Conservation (phyloP, 73 alveolate species). For the Urostyla sp. region DNA sequence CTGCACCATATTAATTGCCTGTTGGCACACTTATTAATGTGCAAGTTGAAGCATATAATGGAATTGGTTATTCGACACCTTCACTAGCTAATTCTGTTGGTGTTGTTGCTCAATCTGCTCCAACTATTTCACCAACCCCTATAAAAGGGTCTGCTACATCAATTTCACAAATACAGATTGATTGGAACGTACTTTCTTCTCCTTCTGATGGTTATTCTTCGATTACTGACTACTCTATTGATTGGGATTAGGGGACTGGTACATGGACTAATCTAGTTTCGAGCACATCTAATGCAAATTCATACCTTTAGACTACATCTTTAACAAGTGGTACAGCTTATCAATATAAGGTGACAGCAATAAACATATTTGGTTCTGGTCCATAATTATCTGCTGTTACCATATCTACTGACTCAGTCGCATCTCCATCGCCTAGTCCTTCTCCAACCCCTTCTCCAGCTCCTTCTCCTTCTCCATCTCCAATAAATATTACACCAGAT, state of each 20-base stretch:
- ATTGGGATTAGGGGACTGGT: slow-evolving; percentile 62
- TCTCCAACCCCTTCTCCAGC: too few relatives aligned
- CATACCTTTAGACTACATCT: slow-evolving; percentile 3
- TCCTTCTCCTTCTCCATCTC: too few relatives aligned
- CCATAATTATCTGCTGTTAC: slow-evolving; percentile 4
- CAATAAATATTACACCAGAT: too few relatives aligned
- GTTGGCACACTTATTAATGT: slow-evolving; percentile 13
- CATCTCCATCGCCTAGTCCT: neutral
- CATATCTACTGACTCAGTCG: slow-evolving; percentile 6
- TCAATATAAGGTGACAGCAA: slow-evolving; percentile 56
- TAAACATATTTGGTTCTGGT: slow-evolving; percentile 66
- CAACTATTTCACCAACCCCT: slow-evolving; percentile 17
- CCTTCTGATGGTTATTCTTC: slow-evolving; percentile 30
- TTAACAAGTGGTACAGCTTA: slow-evolving; percentile 39
- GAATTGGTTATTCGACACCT: slow-evolving; percentile 15
- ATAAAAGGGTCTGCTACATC: slow-evolving; percentile 50
- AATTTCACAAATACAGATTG: neutral
- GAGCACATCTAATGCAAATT: neutral
- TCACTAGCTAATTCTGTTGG: slow-evolving; percentile 43
- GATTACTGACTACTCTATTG: slow-evolving; percentile 20
- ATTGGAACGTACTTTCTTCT: slow-evolving; percentile 25
- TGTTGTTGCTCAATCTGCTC: slow-evolving; percentile 8
- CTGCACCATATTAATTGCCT: neutral
- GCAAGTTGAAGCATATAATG: slow-evolving; percentile 41
- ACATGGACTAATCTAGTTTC: neutral